Evolutionary conservation across 345 rosid species (phyloP).

Genomic region (Leavenworthia alabamica): DNA sequence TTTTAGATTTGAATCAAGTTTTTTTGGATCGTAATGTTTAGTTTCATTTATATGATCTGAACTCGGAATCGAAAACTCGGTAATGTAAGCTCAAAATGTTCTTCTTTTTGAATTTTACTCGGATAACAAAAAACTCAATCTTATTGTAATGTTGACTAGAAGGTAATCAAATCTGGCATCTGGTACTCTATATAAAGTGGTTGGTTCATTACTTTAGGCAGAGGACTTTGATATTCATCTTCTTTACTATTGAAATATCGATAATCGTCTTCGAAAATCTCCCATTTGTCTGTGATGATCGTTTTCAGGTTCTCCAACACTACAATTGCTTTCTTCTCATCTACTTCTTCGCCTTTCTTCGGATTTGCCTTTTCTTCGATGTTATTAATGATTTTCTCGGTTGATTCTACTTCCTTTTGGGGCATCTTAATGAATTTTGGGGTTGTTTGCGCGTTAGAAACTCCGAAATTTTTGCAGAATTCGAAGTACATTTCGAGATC

Average conservation of each 20-base stretch:
- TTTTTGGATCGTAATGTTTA: not conserved
- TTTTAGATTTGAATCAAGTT: not conserved
- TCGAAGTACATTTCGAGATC: slow-evolving; percentile 47
- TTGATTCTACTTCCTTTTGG: slow-evolving; percentile 39
- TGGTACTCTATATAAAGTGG: slow-evolving; percentile 13
- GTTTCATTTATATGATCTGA: not conserved
- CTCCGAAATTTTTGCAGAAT: slow-evolving; percentile 46
- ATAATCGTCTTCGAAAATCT: slow-evolving; percentile 25
- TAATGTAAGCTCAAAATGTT: slow-evolving; percentile 18
- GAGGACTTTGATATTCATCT: slow-evolving; percentile 2
- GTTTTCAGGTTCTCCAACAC: slow-evolving; percentile 20
- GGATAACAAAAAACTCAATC: slow-evolving; percentile 20
- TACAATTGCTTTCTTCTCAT: slow-evolving; percentile 15
- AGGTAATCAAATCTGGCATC: slow-evolving; percentile 35
- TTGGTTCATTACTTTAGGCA: slow-evolving; percentile 16
- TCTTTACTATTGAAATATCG: not conserved
- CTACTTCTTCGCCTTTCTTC: not conserved
- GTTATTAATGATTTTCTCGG: slow-evolving; percentile 37
- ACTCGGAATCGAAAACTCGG: not conserved
- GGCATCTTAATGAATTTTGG: slow-evolving; percentile 42
- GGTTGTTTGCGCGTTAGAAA: slow-evolving; percentile 41
- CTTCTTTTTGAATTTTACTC: slow-evolving; percentile 15
- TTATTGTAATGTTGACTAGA: slow-evolving; percentile 20
- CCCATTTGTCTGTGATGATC: slow-evolving; percentile 29
- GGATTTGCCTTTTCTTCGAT: not conserved